A percentile compares a stretch with the other conserved stretches of the same genome.
Evolutionary conservation across 2,329 filamentous ascomycete species (phyloP).

Genomic region (Epichloe elymi): DNA sequence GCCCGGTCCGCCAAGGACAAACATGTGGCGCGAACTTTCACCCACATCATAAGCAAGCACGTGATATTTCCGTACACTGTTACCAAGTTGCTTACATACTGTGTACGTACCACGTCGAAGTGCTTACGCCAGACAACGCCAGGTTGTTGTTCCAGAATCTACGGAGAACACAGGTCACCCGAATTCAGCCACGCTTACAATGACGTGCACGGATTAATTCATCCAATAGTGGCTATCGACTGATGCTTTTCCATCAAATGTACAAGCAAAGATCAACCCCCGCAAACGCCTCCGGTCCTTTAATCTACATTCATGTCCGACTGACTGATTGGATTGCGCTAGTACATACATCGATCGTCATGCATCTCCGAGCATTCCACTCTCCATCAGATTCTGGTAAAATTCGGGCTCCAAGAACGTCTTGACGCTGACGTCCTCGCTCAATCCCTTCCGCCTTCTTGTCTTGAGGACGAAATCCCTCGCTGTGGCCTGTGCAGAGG

Average conservation of each 20-base stretch:
- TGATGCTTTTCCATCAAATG: not conserved
- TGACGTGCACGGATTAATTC: not conserved
- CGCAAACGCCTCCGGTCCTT: not conserved
- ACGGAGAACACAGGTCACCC: too few relatives aligned
- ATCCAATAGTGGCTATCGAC: not conserved
- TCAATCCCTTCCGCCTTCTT: constrained; percentile 78
- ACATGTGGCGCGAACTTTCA: too few relatives aligned
- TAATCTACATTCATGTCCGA: not conserved
- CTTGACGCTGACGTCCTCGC: constrained; percentile 88
- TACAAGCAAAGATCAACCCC: not conserved
- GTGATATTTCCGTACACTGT: too few relatives aligned
- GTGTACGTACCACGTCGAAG: too few relatives aligned
- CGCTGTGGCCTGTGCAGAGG: constrained; percentile 75
- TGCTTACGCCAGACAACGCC: too few relatives aligned
- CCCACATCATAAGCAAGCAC: too few relatives aligned
- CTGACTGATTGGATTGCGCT: too few relatives aligned
- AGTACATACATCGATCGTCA: constrained; percentile 8
- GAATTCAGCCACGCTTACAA: too few relatives aligned
- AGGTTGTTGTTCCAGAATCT: too few relatives aligned
- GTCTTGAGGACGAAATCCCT: constrained; percentile 97
- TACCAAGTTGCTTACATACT: too few relatives aligned
- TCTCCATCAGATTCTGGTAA: constrained; percentile 77
- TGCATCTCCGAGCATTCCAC: constrained; percentile 60
- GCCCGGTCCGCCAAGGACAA: too few relatives aligned
- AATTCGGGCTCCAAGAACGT: constrained; percentile 95